Evolutionary conservation across 352 stramenopile genomes (phyloP).

Genomic region (Pythium scleroteichum): DNA sequence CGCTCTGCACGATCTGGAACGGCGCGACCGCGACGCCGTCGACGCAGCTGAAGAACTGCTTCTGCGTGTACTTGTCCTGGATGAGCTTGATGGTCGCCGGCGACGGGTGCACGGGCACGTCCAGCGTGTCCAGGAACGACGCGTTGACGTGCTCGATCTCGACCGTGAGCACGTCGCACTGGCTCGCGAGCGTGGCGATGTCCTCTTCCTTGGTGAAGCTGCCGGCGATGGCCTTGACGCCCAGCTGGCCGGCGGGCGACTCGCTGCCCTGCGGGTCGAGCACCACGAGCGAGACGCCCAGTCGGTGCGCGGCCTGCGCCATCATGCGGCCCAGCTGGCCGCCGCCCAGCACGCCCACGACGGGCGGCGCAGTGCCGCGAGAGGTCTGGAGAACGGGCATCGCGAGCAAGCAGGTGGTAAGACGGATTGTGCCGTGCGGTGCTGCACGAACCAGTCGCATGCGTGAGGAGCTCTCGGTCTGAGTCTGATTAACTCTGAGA

Average conservation of each 20-base stretch:
- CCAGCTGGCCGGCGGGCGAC: conserved; percentile 75
- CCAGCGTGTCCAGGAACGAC: conserved; percentile 87
- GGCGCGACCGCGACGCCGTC: conserved; percentile 51
- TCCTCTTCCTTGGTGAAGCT: conserved; percentile 72
- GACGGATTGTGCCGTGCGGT: neutral
- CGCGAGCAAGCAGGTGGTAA: neutral
- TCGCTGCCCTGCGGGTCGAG: conserved; percentile 89
- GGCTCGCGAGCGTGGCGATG: conserved; percentile 67
- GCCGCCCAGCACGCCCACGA: conserved; percentile 93
- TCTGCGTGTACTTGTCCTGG: conserved; percentile 98
- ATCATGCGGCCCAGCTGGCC: conserved; percentile 99
- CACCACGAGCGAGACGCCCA: conserved; percentile 92
- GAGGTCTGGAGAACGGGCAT: conserved; percentile 60
- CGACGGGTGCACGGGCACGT: conserved; percentile 80
- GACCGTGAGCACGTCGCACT: conserved; percentile 95
- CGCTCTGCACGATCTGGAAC: conserved; percentile 53
- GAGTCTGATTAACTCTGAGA: neutral
- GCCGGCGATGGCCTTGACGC: conserved; percentile 68
- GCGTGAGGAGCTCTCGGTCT: neutral
- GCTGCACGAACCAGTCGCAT: conserved; percentile 1
- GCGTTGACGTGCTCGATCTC: conserved; percentile 99
- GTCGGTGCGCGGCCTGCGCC: conserved; percentile 93
- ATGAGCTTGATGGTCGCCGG: conserved; percentile 94
- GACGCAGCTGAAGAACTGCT: conserved; percentile 78
- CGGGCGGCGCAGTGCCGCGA: conserved; percentile 43